Evolutionary conservation across 2,329 filamentous ascomycete genomes (phyloP), one percentile per base, ranked within the genome.

Genomic region (Hyphodiscus sp.): DNA sequence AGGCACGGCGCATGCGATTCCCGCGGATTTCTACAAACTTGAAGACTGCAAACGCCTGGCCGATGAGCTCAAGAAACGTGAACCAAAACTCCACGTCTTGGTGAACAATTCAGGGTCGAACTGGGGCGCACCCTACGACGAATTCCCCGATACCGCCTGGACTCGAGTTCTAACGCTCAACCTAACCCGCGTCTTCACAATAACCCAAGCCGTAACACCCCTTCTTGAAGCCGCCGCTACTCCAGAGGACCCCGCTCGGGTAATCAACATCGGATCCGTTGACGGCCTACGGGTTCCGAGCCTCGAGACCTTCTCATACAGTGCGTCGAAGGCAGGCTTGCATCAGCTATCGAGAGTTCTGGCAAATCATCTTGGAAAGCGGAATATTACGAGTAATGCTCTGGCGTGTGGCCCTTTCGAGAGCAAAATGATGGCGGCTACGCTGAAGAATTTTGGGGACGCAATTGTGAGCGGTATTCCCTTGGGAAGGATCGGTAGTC

Each of bases 351-450:
- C 76, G 33, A 74, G 82, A 52, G 83, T 87, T 65, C 70, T 88
- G 11, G 82, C 84, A 0, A 71, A 74, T 41, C 84, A 83, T 62
- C 69, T 87, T 33, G 83, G 83, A 0, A 78, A 77, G 53, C 64
- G 78, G 44, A 74, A 79, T 50, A 77, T 87, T 55, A 86, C 83
- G 38, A 77, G 73, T 58, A 90, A 90, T 65, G 81, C 82, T 2
- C 70, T 90, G 52, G 86, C 86, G 6, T 89, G 85, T 56, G 86
- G 86, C 2, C 85, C 86, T 2, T 87, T 86, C 56, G 75, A 83
- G 59, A 85, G 83, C 18, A 86, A 83, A 64, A 86, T 88, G 78
- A 89, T 88, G 86, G 85, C 83, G 41, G 77, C 80, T 1, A 88
- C 86, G 70, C 76, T 85, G 61, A 71, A 80, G 52, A 74, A 82